phyloP scores from a whole-genome alignment of 2,329 filamentous ascomycete genomes.

The Calonectria pseudoturangicola region DNA sequence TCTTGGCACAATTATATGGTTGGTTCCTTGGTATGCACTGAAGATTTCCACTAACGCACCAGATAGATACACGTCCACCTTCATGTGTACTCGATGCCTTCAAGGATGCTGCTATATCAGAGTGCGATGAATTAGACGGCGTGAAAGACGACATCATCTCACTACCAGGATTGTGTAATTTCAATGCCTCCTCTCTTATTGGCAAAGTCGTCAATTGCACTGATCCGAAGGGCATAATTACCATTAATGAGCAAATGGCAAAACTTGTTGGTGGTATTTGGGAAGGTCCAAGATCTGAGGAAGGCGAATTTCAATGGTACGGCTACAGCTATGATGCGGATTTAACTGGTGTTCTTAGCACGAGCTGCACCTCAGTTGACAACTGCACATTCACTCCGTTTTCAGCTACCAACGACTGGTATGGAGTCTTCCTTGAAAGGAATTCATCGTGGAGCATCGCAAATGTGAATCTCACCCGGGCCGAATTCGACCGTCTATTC shows the following conservation, averaged over 20 bases:
- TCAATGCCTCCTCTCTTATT: slow-evolving; percentile 48
- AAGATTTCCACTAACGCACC: background rate
- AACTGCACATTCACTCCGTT: slow-evolving; percentile 12
- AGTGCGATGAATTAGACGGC: slow-evolving; percentile 70
- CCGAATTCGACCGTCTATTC: slow-evolving; percentile 12
- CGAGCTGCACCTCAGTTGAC: background rate
- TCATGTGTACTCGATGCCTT: slow-evolving; percentile 54
- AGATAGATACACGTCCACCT: background rate
- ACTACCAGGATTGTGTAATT: slow-evolving; percentile 63
- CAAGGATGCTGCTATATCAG: slow-evolving; percentile 62
- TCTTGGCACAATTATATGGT: slow-evolving; percentile 45
- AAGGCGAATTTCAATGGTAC: slow-evolving; percentile 25
- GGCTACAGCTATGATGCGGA: slow-evolving; percentile 16
- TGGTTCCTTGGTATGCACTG: background rate
- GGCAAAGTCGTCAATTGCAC: slow-evolving; percentile 15
- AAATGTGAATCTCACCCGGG: slow-evolving; percentile 2
- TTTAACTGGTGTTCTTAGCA: background rate
- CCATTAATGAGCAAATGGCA: slow-evolving; percentile 8
- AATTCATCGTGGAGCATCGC: slow-evolving; percentile 3
- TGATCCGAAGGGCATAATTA: background rate
- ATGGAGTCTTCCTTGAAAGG: slow-evolving; percentile 1
- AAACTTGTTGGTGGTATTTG: background rate
- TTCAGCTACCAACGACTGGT: slow-evolving; percentile 9
- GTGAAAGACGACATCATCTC: slow-evolving; percentile 68
- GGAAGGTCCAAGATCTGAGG: slow-evolving; percentile 4